Percentiles rank a stretch among this genome's conserved stretches.
These are phyloP conservation scores for Spathaspora boniae DNA, from an alignment of 805 yeast genomes.

Conservation along the genomic window DNA sequence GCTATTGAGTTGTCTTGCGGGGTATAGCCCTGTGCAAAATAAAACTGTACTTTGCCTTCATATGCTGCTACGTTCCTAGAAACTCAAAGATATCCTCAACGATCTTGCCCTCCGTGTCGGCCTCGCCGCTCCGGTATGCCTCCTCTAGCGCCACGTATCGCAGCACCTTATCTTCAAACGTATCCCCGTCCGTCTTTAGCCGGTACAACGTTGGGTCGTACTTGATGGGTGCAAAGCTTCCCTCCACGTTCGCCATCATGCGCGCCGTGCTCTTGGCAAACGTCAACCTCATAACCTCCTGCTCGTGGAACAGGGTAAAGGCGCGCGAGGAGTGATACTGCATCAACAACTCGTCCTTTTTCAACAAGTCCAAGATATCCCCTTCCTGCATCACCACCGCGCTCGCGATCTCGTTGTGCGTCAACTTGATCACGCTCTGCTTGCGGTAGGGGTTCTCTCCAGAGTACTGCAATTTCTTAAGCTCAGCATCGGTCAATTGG, in stretches of 20 bases:
- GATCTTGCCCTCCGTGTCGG: too few species aligned
- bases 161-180: constrained; percentile 26
- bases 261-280: constrained; percentile 14
- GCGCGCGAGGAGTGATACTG: constrained; percentile 17
- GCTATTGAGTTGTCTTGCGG: too few species aligned
- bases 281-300: constrained; percentile 22
- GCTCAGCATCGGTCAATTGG: constrained; percentile 12
- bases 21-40: too few species aligned
- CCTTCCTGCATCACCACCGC: constrained; percentile 12
- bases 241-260: constrained; percentile 15
- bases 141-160: constrained; percentile 17
- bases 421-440: constrained; percentile 3
- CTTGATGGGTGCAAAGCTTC: constrained; percentile 30
- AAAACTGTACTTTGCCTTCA: too few species aligned
- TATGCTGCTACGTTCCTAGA: too few species aligned
- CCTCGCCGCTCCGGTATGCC: too few species aligned
- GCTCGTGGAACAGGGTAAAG: constrained; percentile 27
- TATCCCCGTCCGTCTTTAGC: constrained; percentile 17
- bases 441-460: constrained; percentile 6
- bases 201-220: constrained; percentile 26
- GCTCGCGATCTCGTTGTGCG: constrained; percentile 11
- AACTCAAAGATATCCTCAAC: too few species aligned
- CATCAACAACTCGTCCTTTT: constrained; percentile 25
- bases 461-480: constrained; percentile 11
- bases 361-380: constrained; percentile 21